phyloP scores from a whole-genome alignment of 2,329 filamentous ascomycete genomes.

The Cladobotryum mycophilum region DNA sequence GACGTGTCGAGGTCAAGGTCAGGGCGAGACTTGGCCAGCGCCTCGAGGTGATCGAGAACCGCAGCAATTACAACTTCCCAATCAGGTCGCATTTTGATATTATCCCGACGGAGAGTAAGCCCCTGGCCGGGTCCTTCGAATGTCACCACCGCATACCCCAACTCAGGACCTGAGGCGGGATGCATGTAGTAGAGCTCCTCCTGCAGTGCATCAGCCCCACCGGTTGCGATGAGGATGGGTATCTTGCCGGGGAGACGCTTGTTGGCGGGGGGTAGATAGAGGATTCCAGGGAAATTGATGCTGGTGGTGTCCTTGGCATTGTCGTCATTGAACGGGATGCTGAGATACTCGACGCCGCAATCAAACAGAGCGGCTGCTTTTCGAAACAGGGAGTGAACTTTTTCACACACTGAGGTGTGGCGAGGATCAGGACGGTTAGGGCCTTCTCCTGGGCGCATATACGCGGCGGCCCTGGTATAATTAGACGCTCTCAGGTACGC shows the following conservation, averaged over 20 bases:
- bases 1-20: constrained; percentile 29
- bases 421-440: neutral
- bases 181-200: constrained; percentile 36
- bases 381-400: neutral
- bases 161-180: constrained; percentile 17
- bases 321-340: neutral
- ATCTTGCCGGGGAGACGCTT: constrained; percentile 1
- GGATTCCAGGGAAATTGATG: neutral
- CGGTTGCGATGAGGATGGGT: constrained; percentile 6
- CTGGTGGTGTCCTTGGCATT: too few relatives aligned
- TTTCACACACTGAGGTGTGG: neutral
- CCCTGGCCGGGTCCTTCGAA: constrained; percentile 44
- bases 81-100: constrained; percentile 28
- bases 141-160: constrained; percentile 38
- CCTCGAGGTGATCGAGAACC: constrained; percentile 27
- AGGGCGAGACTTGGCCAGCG: constrained; percentile 11
- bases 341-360: neutral
- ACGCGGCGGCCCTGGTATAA: constrained; percentile 7
- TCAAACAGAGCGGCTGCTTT: neutral
- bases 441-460: constrained; percentile 3
- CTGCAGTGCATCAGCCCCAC: constrained; percentile 31
- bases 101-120: constrained; percentile 24
- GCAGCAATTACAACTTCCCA: constrained; percentile 29
- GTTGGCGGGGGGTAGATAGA: neutral
- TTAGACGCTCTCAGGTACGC: constrained; percentile 8